Evolutionary conservation across 345 rosid genomes (phyloP).

Genomic region (Triadica sebifera): DNA sequence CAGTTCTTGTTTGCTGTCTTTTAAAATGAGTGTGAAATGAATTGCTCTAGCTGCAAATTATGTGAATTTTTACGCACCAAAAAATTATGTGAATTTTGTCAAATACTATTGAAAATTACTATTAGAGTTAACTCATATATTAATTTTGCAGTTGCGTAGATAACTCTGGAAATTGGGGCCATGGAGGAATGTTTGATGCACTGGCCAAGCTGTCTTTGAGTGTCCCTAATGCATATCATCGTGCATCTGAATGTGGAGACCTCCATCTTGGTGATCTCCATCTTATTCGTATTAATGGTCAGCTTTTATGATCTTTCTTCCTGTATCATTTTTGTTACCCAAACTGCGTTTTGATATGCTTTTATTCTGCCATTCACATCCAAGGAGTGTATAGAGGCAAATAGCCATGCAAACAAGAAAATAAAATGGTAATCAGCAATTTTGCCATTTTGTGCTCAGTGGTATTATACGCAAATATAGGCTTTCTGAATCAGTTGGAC

Average conservation of each 20-base stretch:
- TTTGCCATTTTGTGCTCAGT: too few relatives aligned
- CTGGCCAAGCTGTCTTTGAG: constrained; percentile 51
- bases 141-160: constrained; percentile 65
- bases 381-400: background rate
- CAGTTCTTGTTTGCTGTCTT: background rate
- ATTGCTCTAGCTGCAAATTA: too few relatives aligned
- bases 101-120: background rate
- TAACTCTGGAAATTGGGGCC: constrained; percentile 88
- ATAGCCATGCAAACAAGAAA: background rate
- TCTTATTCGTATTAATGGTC: constrained; percentile 63
- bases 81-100: too few relatives aligned
- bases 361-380: background rate
- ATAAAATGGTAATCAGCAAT: too few relatives aligned
- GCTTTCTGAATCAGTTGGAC: too few relatives aligned
- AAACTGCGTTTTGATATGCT: background rate
- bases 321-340: background rate
- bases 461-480: too few relatives aligned
- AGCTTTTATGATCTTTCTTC: constrained; percentile 11
- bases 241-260: constrained; percentile 64
- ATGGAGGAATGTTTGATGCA: constrained; percentile 83
- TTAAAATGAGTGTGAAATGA: too few relatives aligned
- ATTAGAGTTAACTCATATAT: constrained; percentile 19
- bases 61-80: too few relatives aligned
- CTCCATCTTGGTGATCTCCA: constrained; percentile 89
- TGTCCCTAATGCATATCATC: constrained; percentile 54